A percentile compares a stretch with the other conserved stretches of the same genome.
These are phyloP conservation scores for Fusarium sp. DNA, from an alignment of 2,329 filamentous ascomycete species.

Conservation along the genomic window DNA sequence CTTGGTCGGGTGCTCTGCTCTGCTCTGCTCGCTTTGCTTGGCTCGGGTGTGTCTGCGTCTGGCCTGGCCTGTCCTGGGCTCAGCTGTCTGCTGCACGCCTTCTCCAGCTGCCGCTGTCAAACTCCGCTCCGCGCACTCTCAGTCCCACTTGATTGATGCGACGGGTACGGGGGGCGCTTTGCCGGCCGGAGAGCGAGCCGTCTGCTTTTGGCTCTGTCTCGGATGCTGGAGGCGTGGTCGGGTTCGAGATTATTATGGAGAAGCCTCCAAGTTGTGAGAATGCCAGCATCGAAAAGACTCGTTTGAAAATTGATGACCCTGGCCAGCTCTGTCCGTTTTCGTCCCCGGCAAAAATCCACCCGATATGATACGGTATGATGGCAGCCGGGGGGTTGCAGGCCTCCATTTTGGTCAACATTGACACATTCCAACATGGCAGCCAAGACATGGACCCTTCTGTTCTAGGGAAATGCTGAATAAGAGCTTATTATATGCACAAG, in stretches of 20 bases:
- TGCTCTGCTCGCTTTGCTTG: no score
- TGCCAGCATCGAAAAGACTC: conserved; percentile 20
- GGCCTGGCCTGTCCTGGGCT: conserved; percentile 2
- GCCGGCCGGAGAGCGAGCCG: conserved; percentile 10
- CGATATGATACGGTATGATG: neutral
- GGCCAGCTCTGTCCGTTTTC: conserved; percentile 13
- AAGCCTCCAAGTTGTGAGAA: conserved; percentile 9
- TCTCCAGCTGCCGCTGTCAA: conserved; percentile 9
- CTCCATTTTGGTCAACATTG: neutral
- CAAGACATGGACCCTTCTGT: neutral
- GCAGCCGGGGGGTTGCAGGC: no score
- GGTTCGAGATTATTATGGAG: conserved; percentile 5
- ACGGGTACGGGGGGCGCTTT: conserved; percentile 9
- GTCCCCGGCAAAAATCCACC: neutral
- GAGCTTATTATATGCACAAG: neutral
- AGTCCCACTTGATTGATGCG: conserved; percentile 25
- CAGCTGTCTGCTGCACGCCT: conserved; percentile 2
- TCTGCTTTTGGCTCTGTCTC: conserved; percentile 5
- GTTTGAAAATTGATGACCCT: conserved; percentile 31
- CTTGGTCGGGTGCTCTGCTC: no score
- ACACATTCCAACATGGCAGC: neutral
- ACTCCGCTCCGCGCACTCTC: conserved; percentile 11
- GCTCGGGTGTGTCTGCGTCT: neutral
- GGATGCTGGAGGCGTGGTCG: conserved; percentile 3
- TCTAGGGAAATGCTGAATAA: neutral